A percentile compares a stretch with the other conserved stretches of the same genome.
Conservation (phyloP, 2,329 filamentous ascomycete species). For the Trichoderma endophyticum region DNA sequence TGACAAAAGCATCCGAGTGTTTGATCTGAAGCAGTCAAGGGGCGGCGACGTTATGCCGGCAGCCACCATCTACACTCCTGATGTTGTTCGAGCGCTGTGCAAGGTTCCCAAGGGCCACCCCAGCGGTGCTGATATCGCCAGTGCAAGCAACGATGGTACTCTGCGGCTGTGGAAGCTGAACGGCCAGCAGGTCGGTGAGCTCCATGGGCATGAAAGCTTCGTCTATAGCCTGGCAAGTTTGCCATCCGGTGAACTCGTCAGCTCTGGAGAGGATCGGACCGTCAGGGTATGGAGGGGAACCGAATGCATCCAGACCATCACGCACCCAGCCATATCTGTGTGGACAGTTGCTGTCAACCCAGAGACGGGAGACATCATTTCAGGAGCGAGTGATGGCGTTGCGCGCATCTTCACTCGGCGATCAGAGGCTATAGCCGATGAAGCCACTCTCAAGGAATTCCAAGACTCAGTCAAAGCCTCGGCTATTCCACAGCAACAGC, state of each 20-base stretch:
- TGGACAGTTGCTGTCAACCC: constrained; percentile 85
- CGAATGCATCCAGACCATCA: constrained; percentile 90
- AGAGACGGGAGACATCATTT: constrained; percentile 87
- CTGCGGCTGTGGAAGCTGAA: constrained; percentile 84
- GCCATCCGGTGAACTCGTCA: constrained; percentile 83
- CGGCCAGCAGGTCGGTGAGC: constrained; percentile 70
- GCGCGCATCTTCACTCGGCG: constrained; percentile 80
- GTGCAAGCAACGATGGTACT: constrained; percentile 87
- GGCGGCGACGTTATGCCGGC: constrained; percentile 50
- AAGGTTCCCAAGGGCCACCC: constrained; percentile 71
- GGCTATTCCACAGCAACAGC: constrained; percentile 81
- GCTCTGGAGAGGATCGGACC: constrained; percentile 91
- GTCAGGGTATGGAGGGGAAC: constrained; percentile 81
- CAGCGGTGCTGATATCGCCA: constrained; percentile 87
- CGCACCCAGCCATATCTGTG: constrained; percentile 92
- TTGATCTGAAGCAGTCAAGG: constrained; percentile 63
- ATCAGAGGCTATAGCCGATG: constrained; percentile 64
- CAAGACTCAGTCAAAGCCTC: constrained; percentile 79
- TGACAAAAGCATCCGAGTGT: constrained; percentile 85
- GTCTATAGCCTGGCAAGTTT: constrained; percentile 81
- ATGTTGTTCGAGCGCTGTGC: constrained; percentile 86
- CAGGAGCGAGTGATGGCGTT: constrained; percentile 83
- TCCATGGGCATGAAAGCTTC: constrained; percentile 89
- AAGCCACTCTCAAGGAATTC: constrained; percentile 68
- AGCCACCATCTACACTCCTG: constrained; percentile 62